Evolutionary conservation across 2,329 filamentous ascomycete species (phyloP), one percentile per base, ranked within the genome.

Genomic region (Orbilia brochopaga): DNA sequence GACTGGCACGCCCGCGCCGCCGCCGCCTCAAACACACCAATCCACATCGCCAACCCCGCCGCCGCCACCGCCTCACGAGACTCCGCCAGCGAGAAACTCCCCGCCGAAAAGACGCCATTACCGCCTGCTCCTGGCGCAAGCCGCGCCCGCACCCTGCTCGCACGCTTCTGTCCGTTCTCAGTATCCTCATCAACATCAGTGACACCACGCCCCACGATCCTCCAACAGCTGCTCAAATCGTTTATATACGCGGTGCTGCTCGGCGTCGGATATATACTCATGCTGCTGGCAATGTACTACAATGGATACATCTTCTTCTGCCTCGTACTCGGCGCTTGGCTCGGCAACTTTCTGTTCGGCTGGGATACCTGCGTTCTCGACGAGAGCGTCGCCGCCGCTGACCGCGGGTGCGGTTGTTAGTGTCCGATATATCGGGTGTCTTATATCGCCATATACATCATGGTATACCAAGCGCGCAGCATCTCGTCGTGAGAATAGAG

Each of bases 261-360:
- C 76, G 86, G 37, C 15, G 57, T 61, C 19, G 55, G 57, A 5
- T 69, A 65, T 35, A 53, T 57, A 21, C 56, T 69, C 35, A 75
- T 75, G 74, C 50, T 83, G 61, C 77, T 87, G 24, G 83, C 85
- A 19, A 87, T 87, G 85, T 87, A 86, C 74, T 87, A 83, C 79
- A 87, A 87, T 67, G 86, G 87, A 8, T 94, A 91, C 79, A 84
- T 94, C 74, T 90, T 94, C 78, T 88, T 93, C 69, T 90, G 87
- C 75, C 91, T 94, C 78, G 85, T 93, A 73, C 84, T 93, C 62
- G 91, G 91, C 1, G 86, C 88, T 0, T 91, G 86, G 74, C 64
- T 92, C 3, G 91, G 90, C 15, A 83, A 85, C 11, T 90, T 92
- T 74, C 77, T 90, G 69, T 93, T 91, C 78, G 85, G 87, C 30